Evolutionary conservation across 306 rosid genomes (phyloP).

Genomic region (Inga oerstediana): DNA sequence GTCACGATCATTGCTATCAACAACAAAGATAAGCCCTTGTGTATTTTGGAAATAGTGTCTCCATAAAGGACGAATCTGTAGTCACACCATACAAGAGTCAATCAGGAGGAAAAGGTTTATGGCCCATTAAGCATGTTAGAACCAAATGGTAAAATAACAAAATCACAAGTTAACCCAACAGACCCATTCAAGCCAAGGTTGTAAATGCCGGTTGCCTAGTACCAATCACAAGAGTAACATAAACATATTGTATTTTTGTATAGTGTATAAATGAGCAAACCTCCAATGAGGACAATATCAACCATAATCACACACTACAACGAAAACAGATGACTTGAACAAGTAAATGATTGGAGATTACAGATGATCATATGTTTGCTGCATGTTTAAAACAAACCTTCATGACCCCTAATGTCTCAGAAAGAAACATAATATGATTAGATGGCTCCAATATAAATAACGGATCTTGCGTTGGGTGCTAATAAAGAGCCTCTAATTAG

Average conservation of each 20-base stretch:
- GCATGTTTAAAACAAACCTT: background rate
- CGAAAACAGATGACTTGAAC: background rate
- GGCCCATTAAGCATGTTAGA: conserved; percentile 11
- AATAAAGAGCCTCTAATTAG: conserved; percentile 36
- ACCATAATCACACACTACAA: background rate
- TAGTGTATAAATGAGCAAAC: background rate
- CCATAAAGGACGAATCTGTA: conserved; percentile 46
- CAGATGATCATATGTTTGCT: background rate
- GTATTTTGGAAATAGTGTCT: conserved; percentile 51
- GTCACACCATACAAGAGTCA: conserved; percentile 8
- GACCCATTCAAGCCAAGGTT: background rate
- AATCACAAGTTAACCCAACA: background rate
- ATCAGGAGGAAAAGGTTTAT: background rate
- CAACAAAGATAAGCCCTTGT: conserved; percentile 48
- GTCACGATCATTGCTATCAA: conserved; percentile 47
- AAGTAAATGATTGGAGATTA: background rate
- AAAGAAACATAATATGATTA: conserved; percentile 37
- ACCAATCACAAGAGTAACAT: background rate
- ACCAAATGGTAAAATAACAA: background rate
- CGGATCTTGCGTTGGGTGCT: conserved; percentile 46
- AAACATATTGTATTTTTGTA: background rate
- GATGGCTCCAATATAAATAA: conserved; percentile 27
- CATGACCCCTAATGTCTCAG: background rate
- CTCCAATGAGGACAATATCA: background rate
- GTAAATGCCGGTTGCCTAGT: background rate